phyloP scores from a whole-genome alignment of 139 green algal species.

The Nannochloris sp. region DNA sequence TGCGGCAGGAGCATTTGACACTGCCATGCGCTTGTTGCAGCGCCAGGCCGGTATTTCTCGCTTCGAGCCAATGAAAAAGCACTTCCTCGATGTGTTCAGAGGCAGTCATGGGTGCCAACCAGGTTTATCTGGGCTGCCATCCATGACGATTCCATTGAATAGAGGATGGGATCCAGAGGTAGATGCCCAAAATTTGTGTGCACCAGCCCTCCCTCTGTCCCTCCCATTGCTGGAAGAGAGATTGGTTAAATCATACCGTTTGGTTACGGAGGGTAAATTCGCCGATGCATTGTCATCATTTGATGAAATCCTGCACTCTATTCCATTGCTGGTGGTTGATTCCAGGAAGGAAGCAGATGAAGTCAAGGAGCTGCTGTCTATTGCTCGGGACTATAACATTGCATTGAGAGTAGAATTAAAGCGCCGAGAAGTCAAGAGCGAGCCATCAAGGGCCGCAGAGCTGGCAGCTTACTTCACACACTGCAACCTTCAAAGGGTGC shows the following conservation, averaged over 20 bases:
- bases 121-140: constrained; percentile 46
- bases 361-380: constrained; percentile 88
- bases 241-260: constrained; percentile 74
- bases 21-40: constrained; percentile 82
- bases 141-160: constrained; percentile 64
- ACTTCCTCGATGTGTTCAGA: constrained; percentile 76
- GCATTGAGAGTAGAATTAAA: constrained; percentile 84
- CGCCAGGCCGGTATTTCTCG: constrained; percentile 78
- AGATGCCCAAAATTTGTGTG: constrained; percentile 38
- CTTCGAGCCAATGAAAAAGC: constrained; percentile 81
- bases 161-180: constrained; percentile 50
- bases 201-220: constrained; percentile 66
- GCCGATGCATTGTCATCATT: constrained; percentile 79
- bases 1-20: constrained; percentile 77
- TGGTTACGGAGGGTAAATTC: constrained; percentile 97
- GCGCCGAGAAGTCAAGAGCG: constrained; percentile 71
- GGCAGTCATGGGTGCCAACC: constrained; percentile 58
- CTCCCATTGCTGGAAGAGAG: constrained; percentile 59
- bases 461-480: constrained; percentile 99
- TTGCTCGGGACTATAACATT: constrained; percentile 86
- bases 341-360: constrained; percentile 86
- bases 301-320: constrained; percentile 71
- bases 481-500: constrained; percentile 77
- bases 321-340: constrained; percentile 86
- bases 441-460: constrained; percentile 71